Evolutionary conservation across 2,329 filamentous ascomycete species (phyloP), one percentile per base, ranked within the genome.

Genomic region (Westerdykella ornata): DNA sequence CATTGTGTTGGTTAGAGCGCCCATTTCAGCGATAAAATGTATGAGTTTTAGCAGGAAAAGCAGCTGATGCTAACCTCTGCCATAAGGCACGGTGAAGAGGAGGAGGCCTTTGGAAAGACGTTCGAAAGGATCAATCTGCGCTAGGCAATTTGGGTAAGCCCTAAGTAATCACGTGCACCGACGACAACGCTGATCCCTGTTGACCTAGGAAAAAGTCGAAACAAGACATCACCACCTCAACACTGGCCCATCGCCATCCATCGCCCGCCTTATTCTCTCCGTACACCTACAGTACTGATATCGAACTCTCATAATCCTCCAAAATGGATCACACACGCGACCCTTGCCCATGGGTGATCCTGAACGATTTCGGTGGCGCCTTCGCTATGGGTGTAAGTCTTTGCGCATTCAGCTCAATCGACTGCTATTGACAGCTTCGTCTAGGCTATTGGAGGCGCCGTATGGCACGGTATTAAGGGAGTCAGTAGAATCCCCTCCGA

Each of bases 381-480:
- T 96, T 97, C 62, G 83, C 80, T 65, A 97, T 96, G 90, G 90
- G 90, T 58, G 88, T 92, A 85, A 52, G 85, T 74, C 18, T 26
- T 49, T 41, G 35, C 12, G 14, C 32, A 30, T 13, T 26, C 31
- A 38, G 14, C 29, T 16, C 28, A 31, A 12, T 35, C 7, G 12
- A 17, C 41, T 42, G 19, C 37, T 45, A 48, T 45, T 54, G 38
- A 54, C 35, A 18, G 41, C 18, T 11, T 8, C 13, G n/a, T 35
- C 11, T 39, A 64, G 60, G 67, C 68, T 46, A 68, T 71, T 32
- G 68, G 68, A 38, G 68, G 68, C 46, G 62, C 67, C 49, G 84
- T 96, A 66, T 96, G 90, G 90, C 90, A 96, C 72, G 89, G 89
- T 59, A 85, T 96, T 52, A 98, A 98, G 73, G 92, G 89, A 45